phyloP scores from a whole-genome alignment of 2,329 filamentous ascomycete genomes.

The Aspergillus brunneoviolaceus region DNA sequence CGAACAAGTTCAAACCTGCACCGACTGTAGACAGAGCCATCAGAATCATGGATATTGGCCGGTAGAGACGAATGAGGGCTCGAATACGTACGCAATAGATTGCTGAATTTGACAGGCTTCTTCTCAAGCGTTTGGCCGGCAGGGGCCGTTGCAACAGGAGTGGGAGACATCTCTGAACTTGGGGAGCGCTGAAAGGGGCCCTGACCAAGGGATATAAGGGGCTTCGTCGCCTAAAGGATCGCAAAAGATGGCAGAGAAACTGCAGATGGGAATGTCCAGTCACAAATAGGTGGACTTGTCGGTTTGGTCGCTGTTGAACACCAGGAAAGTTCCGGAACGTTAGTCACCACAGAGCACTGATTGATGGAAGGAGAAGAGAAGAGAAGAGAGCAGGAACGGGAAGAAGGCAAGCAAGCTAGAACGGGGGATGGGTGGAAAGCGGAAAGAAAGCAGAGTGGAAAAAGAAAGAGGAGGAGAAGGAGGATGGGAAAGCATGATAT shows the following conservation, averaged over 20 bases:
- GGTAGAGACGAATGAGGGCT: background rate
- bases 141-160: constrained; percentile 52
- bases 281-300: constrained; percentile 4
- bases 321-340: background rate
- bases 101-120: constrained; percentile 99
- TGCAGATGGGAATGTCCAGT: constrained; percentile 10
- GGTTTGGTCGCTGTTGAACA: background rate
- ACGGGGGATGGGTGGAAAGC: background rate
- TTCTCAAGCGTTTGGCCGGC: constrained; percentile 72
- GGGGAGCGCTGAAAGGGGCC: constrained; percentile 65
- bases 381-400: background rate
- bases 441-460: background rate
- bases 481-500: background rate
- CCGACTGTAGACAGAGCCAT: constrained; percentile 57
- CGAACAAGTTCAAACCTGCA: constrained; percentile 92
- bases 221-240: constrained; percentile 70
- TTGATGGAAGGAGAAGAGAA: background rate
- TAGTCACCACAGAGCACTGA: background rate
- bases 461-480: no score
- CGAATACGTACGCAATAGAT: constrained; percentile 69
- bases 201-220: constrained; percentile 94
- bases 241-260: constrained; percentile 12
- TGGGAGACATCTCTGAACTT: constrained; percentile 57
- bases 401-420: background rate
- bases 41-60: constrained; percentile 21